Percentiles rank a stretch among this genome's conserved stretches.
Conservation (phyloP, 2,329 filamentous ascomycete genomes). For the Colletotrichum abscissum region DNA sequence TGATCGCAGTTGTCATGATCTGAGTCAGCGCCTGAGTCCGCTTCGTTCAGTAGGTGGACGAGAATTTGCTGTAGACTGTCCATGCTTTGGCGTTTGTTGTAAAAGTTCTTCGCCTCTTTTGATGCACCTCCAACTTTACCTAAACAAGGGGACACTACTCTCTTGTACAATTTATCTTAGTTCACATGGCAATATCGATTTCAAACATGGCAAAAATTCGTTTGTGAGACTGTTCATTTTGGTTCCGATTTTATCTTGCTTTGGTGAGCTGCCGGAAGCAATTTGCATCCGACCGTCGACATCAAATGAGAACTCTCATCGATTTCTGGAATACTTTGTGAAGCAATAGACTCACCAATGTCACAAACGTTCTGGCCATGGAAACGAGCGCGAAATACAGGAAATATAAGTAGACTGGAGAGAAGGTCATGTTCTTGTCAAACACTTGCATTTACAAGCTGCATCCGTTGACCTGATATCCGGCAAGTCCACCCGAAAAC, state of each 20-base stretch:
- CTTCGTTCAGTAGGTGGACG: slow-evolving; percentile 4
- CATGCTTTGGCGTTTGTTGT: neutral
- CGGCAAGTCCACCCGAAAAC: neutral
- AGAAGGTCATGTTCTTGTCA: neutral
- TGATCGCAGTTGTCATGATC: neutral
- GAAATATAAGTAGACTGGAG: neutral
- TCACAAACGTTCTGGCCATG: neutral
- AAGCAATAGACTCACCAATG: neutral
- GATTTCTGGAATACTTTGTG: too few relatives aligned
- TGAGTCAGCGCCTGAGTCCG: neutral
- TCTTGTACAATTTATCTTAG: neutral
- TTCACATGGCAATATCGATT: too few relatives aligned
- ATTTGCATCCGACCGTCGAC: slow-evolving; percentile 7
- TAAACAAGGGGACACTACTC: neutral
- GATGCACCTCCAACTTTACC: too few relatives aligned
- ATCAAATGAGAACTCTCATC: too few relatives aligned
- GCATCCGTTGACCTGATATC: neutral
- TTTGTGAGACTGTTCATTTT: neutral
- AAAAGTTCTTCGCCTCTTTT: neutral
- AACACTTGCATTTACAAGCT: neutral
- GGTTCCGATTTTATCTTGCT: slow-evolving; percentile 4
- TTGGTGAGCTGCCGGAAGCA: slow-evolving; percentile 9
- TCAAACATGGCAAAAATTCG: neutral
- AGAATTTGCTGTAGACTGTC: neutral
- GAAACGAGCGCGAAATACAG: too few relatives aligned